Percentiles rank a stretch among this genome's conserved stretches.
phyloP scores from a whole-genome alignment of 805 yeast species.

The Starmera pachycereana region DNA sequence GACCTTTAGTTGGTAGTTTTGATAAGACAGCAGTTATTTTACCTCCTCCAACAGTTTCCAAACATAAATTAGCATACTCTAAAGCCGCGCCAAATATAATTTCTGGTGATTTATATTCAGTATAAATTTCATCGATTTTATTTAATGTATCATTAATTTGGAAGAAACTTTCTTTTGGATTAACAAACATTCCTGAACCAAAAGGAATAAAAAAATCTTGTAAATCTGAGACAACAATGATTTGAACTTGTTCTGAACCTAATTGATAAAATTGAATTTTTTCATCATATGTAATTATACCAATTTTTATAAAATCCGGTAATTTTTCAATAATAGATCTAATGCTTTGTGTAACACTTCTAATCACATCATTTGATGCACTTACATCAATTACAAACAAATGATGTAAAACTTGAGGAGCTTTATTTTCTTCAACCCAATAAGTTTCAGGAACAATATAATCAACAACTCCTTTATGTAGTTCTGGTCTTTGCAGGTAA shows the following conservation, averaged over 20 bases:
- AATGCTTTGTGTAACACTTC: constrained; percentile 60
- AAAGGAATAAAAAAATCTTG: constrained; percentile 80
- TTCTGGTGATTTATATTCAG: constrained; percentile 34
- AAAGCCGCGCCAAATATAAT: constrained; percentile 77
- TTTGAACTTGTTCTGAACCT: constrained; percentile 41
- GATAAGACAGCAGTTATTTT: constrained; percentile 63
- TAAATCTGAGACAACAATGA: constrained; percentile 57
- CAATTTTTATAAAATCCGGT: constrained; percentile 31
- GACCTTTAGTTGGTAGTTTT: constrained; percentile 70
- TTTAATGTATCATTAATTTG: constrained; percentile 61
- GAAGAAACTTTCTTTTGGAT: constrained; percentile 54
- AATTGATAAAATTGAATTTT: constrained; percentile 65
- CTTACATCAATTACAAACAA: constrained; percentile 68
- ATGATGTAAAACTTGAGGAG: constrained; percentile 47
- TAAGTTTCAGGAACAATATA: constrained; percentile 68
- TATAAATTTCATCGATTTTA: constrained; percentile 38
- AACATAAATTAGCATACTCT: constrained; percentile 51
- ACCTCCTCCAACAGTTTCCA: constrained; percentile 69
- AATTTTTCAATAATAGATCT: constrained; percentile 34
- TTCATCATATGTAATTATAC: constrained; percentile 70
- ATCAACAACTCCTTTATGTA: constrained; percentile 78
- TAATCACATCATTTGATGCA: constrained; percentile 49
- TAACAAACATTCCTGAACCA: constrained; percentile 65
- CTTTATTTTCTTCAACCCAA: constrained; percentile 34
- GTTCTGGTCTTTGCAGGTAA: constrained; percentile 57